Base-by-base conservation (phyloP, 192 early-diverging fungal genomes). In the Umbelopsis sp. region DNA sequence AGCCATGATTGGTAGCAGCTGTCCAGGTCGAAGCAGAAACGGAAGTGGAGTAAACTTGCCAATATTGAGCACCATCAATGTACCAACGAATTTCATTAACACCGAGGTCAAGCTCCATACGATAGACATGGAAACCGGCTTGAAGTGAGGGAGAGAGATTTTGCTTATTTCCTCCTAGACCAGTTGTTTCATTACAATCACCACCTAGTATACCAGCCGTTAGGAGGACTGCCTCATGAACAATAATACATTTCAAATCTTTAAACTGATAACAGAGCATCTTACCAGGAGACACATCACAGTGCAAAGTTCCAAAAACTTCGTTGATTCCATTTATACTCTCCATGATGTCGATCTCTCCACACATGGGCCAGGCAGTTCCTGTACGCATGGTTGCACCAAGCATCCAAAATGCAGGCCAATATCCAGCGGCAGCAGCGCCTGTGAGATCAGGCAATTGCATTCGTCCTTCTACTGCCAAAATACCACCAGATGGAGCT, bases 351-450 rank as follows among this genome's bases (percentile, higher is more conserved):
- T 62, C 56, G 17, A 62, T 62, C 17, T 62, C 56, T 20, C 56
- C 56, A n/a, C 56, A 62, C 0, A 0, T 11, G 29, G 56, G 56
- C 56, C 56, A 62, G 56, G 56, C 1, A 34, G 56, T 62, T 11
- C 56, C 56, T n/a, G 56, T 62, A 5, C 56, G 56, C 26, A 62
- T 2, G 29, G 56, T 62, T 7, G 56, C 32, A 34, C 56, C 56
- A 29, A 62, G 31, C 56, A 62, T 62, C 56, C 56, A 62, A 16
- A 62, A 62, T 20, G 56, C 56, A 12, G 56, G 56, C 56, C 56
- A 62, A 12, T 62, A 62, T 2, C 56, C 56, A 20, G 56, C 56
- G n/a, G 56, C 56, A 20, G 56, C 56, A 17, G 56, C 56, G 2
- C 56, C 56, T 2, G 56, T 62, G 29, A 34, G 14, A 32, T 11